phyloP scores from a whole-genome alignment of 2,329 filamentous ascomycete species.

The Fusarium algeriense region DNA sequence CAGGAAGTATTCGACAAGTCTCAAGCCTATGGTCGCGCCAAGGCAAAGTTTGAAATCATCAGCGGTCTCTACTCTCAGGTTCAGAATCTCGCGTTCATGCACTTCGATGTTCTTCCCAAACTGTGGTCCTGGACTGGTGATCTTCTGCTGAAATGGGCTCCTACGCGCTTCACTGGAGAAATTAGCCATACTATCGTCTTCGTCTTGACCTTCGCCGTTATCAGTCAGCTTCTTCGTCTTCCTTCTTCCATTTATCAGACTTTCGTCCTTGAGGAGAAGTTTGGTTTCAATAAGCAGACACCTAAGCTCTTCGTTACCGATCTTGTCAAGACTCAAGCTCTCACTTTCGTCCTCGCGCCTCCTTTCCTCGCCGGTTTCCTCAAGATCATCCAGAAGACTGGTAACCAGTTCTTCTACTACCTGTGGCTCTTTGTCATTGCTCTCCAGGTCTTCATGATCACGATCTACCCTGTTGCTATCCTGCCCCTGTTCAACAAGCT shows the following conservation, averaged over 20 bases:
- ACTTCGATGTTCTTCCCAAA: constrained; percentile 90
- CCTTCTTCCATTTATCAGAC: constrained; percentile 91
- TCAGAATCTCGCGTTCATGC: constrained; percentile 90
- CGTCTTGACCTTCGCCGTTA: constrained; percentile 85
- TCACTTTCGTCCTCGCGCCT: constrained; percentile 82
- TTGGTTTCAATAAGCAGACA: constrained; percentile 99
- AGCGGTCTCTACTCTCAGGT: constrained; percentile 86
- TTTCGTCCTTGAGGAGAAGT: constrained; percentile 95
- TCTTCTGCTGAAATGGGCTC: constrained; percentile 79
- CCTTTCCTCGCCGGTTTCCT: constrained; percentile 94
- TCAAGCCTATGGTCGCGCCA: constrained; percentile 95
- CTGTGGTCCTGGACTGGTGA: constrained; percentile 87
- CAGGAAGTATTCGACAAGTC: constrained; percentile 94
- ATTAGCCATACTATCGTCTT: constrained; percentile 95
- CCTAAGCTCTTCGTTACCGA: constrained; percentile 88
- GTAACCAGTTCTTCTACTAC: constrained; percentile 96
- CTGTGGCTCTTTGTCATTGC: constrained; percentile 93
- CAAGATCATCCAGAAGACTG: constrained; percentile 93
- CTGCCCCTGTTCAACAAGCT: constrained; percentile 98
- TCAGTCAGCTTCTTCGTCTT: constrained; percentile 82
- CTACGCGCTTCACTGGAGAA: constrained; percentile 85
- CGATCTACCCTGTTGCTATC: constrained; percentile 94
- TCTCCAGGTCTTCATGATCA: constrained; percentile 94
- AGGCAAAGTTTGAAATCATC: constrained; percentile 89
- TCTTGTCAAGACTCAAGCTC: constrained; percentile 88